These are phyloP conservation scores for Lodderomyces metapsilosis DNA, from an alignment of 1,139 yeast genomes.

Conservation along the genomic window DNA sequence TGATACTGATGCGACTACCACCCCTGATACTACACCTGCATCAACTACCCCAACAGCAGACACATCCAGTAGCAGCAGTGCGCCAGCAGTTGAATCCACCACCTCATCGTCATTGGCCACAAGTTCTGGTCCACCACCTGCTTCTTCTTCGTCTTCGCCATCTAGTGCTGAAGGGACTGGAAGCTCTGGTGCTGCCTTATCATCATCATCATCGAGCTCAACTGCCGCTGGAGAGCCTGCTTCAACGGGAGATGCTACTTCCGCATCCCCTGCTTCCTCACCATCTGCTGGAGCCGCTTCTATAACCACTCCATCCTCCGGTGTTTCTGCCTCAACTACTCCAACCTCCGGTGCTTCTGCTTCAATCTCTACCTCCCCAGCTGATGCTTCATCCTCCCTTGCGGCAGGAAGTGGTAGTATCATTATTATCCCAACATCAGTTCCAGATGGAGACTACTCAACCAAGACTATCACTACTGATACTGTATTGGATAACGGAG, in stretches of 20 bases:
- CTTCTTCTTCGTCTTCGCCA: too few relatives aligned
- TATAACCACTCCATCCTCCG: not conserved
- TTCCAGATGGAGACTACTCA: constrained; percentile 26
- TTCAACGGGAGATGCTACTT: not conserved
- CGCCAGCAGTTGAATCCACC: constrained; percentile 9
- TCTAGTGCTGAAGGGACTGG: too few relatives aligned
- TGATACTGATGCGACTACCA: constrained; percentile 1
- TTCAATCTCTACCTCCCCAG: not conserved
- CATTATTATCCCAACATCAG: constrained; percentile 13
- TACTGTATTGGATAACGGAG: constrained; percentile 25
- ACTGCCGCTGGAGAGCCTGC: not conserved
- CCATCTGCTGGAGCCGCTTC: too few relatives aligned
- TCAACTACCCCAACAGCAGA: too few relatives aligned
- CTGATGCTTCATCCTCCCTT: constrained; percentile 8
- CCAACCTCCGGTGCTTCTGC: constrained; percentile 1
- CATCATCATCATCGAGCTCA: not conserved
- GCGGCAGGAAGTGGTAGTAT: constrained; percentile 5
- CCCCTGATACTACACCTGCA: constrained; percentile 5
- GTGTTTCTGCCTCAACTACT: not conserved
- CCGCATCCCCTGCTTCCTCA: not conserved
- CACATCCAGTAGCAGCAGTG: too few relatives aligned
- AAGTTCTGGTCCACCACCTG: not conserved
- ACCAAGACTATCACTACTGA: constrained; percentile 24
- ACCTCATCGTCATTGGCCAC: constrained; percentile 1
- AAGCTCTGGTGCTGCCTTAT: too few relatives aligned